Base-by-base conservation (phyloP, 306 rosid genomes). In the Senna siamea region DNA sequence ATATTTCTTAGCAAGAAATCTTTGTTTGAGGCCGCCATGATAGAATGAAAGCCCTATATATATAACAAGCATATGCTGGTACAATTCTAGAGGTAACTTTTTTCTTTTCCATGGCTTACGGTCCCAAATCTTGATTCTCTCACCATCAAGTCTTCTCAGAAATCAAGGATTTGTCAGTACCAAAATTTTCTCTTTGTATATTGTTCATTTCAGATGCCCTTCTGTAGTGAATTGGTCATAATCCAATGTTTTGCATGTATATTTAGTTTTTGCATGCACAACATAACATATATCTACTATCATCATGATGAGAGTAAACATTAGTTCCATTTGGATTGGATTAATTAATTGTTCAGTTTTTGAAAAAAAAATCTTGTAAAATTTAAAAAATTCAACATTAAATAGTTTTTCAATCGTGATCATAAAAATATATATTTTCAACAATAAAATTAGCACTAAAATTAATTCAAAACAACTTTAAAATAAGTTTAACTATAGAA, bases 51-150 rank as follows among this genome's bases (percentile, higher is more conserved):
- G 55, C 17, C 78, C 34, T 78, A 65, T 76, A 68, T 82, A 68
- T 82, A 80, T 56, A 74, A 20, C 23, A 32, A 44, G 76, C 58
- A 81, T 80, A 82, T 85, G 76, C 85, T 61, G 15, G 85, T 9
- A 69, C 62, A 82, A 82, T 82, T 86, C 84, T 81, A 19, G 59
- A 43, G 10, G n/a, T 41, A 57, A 70, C 13, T 69, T 78, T 65
- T 76, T 82, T 77, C 62, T 69, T 40, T 74, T 75, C 68, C n/a
- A n/a, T n/a, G n/a, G n/a, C n/a, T 46, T 22, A 65, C 77, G 79
- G 81, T 83, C 75, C 80, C 50, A 14, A 75, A 81, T 83, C 76
- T 79, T 13, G 23, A 64, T 60, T 77, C 70, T 65, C 53, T 77
- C 66, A 41, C 47, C 18, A 35, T 62, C 75, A 46, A 13, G 55